These are phyloP conservation scores for Amphirosellinia nigrospora DNA, from an alignment of 495 filamentous ascomycete genomes.

Conservation along the genomic window DNA sequence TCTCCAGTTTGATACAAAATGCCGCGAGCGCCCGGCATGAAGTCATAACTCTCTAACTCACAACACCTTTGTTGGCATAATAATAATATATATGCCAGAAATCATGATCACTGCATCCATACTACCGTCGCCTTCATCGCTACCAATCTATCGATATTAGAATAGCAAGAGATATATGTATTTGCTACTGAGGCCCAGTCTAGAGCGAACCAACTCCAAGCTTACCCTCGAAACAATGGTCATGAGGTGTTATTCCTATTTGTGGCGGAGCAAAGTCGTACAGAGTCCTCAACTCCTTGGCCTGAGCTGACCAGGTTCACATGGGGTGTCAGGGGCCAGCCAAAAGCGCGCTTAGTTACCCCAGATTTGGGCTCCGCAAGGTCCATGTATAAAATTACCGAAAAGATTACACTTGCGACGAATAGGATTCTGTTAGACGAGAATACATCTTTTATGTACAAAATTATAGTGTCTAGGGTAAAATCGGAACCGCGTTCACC, in stretches of 20 bases:
- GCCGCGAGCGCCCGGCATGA: no score
- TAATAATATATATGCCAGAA: no score
- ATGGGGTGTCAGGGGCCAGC: neutral
- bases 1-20: no score
- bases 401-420: neutral
- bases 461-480: slow-evolving; percentile 30
- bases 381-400: neutral
- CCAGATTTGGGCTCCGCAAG: neutral
- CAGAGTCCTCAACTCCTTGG: neutral
- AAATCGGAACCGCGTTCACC: slow-evolving; percentile 14
- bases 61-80: no score
- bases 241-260: neutral
- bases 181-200: no score
- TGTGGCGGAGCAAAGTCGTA: neutral
- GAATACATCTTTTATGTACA: slow-evolving; percentile 34
- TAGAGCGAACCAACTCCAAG: no score
- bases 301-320: neutral
- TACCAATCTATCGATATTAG: no score
- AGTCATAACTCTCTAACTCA: no score
- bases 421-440: slow-evolving; percentile 31
- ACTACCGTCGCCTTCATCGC: no score
- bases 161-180: no score
- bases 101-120: no score
- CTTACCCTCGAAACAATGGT: neutral
- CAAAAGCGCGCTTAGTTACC: neutral